Evolutionary conservation across 2,329 filamentous ascomycete species (phyloP), one percentile per base, ranked within the genome.

Genomic region (Cladophialophora bantiana): DNA sequence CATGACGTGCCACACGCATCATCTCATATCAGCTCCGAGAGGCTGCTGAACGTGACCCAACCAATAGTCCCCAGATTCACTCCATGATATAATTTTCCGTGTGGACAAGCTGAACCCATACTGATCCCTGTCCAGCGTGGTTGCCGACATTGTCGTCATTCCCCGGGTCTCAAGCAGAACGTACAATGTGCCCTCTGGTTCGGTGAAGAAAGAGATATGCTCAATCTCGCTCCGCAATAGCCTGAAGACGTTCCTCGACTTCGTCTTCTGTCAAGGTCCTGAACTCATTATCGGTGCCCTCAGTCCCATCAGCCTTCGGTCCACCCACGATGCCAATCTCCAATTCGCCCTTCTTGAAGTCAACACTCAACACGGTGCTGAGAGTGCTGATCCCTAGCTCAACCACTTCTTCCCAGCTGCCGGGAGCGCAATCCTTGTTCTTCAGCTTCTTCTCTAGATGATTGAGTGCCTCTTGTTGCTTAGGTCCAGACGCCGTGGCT

Each of bases 371-470:
- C 68, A 99, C 94, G 40, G 92, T 96, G 87, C 94, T 97, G 79
- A 99, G 83, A 6, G 95, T 94, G 53, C 93, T 92, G 79, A 99
- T 99, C 66, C 92, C 95, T 75, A 98, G 86, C 85, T 99, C 95
- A 58, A 99, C 94, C 57, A 99, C 95, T 68, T 99, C 95, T 81
- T 97, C 92, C 95, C 95, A 99, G 77, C 84, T 89, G 68, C 95
- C 95, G 65, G 95, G 91, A 40, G 94, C 95, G 75, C 87, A 85
- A 76, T 98, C 94, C 89, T 97, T 97, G 89, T 97, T 97, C 85
- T 97, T 97, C 80, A 99, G 89, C 87, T 98, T 98, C 90, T 98
- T 98, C 88, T 99, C 95, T 66, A 99, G 86, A 80, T 96, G 93
- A 82, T 99, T 99, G 78, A 98, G 88, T 70, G 95, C 95, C 85